Percentiles rank a stretch among this genome's conserved stretches.
Conservation (phyloP, 2,329 filamentous ascomycete species). For the Dothideomycetes sp. region DNA sequence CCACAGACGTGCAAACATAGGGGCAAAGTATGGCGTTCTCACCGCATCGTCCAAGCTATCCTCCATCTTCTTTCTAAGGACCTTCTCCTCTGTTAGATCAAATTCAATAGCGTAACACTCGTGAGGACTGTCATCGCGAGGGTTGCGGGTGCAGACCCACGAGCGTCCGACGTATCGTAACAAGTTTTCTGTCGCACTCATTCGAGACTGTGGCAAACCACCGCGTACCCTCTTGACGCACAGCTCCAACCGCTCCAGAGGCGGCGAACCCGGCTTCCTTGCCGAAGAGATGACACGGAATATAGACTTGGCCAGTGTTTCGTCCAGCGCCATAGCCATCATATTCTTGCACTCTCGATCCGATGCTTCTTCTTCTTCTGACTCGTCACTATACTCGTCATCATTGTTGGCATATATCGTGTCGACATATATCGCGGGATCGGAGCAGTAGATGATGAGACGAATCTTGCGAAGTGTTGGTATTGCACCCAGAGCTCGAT, state of each 20-base stretch:
- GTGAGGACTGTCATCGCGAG: too few species aligned
- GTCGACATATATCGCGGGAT: background rate
- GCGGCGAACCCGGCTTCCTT: background rate
- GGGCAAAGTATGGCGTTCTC: too few species aligned
- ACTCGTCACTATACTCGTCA: background rate
- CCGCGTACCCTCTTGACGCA: too few species aligned
- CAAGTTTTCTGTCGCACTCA: background rate
- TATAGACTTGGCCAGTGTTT: background rate
- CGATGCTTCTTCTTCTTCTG: background rate
- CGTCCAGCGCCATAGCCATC: background rate
- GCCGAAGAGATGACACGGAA: background rate
- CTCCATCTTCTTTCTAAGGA: too few species aligned
- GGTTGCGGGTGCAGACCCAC: background rate
- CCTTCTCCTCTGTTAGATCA: too few species aligned
- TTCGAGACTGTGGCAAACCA: too few species aligned
- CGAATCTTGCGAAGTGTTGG: background rate
- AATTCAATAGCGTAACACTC: too few species aligned
- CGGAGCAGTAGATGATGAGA: background rate
- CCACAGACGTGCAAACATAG: too few species aligned
- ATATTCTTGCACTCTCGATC: too few species aligned
- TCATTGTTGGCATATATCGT: background rate
- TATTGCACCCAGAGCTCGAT: background rate
- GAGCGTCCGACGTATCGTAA: background rate
- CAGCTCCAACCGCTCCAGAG: background rate
- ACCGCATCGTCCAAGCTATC: too few species aligned